phyloP scores from a whole-genome alignment of 352 stramenopile genomes.

The Phytophthora uliginosa region DNA sequence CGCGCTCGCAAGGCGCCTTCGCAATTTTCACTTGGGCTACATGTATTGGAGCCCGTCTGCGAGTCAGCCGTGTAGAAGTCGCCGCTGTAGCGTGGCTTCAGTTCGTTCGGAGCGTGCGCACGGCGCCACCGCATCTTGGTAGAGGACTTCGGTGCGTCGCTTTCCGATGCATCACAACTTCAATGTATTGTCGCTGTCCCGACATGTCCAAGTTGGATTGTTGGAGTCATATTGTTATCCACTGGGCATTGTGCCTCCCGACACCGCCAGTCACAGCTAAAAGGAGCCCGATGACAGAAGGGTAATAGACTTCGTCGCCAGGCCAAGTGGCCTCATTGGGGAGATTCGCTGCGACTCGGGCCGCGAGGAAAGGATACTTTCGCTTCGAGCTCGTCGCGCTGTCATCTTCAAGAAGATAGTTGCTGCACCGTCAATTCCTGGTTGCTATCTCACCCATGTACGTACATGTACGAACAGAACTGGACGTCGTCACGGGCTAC shows the following conservation, averaged over 20 bases:
- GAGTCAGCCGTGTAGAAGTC: background rate
- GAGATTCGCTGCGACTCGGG: background rate
- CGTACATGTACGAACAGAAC: background rate
- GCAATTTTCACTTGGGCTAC: conserved; percentile 1
- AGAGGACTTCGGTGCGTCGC: conserved; percentile 16
- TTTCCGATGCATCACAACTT: conserved; percentile 17
- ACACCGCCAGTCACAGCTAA: background rate
- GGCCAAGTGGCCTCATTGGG: background rate
- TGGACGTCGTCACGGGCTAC: background rate
- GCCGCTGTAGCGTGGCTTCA: background rate
- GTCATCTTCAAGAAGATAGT: conserved; percentile 16
- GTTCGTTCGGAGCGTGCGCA: background rate
- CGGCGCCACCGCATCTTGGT: background rate
- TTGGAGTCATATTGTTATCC: background rate
- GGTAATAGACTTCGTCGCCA: background rate
- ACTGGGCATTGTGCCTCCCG: background rate
- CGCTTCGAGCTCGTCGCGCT: background rate
- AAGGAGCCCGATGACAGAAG: background rate
- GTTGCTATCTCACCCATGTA: background rate
- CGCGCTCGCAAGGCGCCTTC: conserved; percentile 13
- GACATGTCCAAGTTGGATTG: background rate
- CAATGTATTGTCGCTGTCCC: conserved; percentile 27
- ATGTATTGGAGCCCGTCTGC: conserved; percentile 6
- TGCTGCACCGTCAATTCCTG: conserved; percentile 16
- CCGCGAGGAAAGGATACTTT: background rate